Conservation (phyloP, 2,329 filamentous ascomycete genomes). For the Exophiala xenobiotica region DNA sequence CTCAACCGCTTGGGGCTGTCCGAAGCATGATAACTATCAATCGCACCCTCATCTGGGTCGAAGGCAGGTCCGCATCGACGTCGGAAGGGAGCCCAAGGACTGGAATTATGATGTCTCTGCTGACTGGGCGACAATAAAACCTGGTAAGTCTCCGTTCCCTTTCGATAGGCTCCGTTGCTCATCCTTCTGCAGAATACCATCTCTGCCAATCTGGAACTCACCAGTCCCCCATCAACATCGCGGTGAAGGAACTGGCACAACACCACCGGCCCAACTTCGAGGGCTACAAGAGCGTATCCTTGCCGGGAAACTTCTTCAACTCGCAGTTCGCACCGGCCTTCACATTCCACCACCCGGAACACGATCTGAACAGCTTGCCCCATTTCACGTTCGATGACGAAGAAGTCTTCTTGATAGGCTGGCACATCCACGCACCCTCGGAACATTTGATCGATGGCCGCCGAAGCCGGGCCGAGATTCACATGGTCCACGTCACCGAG, state of each 20-base stretch:
- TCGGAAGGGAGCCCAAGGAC: constrained; percentile 21
- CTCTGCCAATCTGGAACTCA: constrained; percentile 53
- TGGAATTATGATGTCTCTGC: constrained; percentile 22
- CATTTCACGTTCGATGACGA: constrained; percentile 48
- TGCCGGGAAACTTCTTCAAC: constrained; percentile 46
- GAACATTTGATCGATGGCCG: constrained; percentile 49
- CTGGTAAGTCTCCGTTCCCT: constrained; percentile 13
- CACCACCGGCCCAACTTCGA: constrained; percentile 44
- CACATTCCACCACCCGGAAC: constrained; percentile 39
- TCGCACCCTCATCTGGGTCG: constrained; percentile 25
- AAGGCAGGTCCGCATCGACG: constrained; percentile 21
- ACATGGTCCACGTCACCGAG: constrained; percentile 49
- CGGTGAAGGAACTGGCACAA: constrained; percentile 42
- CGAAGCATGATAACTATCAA: constrained; percentile 23
- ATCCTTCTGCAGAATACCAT: constrained; percentile 35
- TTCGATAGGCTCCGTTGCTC: not conserved
- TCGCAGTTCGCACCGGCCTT: constrained; percentile 53
- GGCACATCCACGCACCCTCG: constrained; percentile 54
- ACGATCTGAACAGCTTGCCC: constrained; percentile 41
- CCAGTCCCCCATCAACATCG: constrained; percentile 51
- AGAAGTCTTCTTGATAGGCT: constrained; percentile 50
- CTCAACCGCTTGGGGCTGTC: constrained; percentile 24
- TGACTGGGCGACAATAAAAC: constrained; percentile 24
- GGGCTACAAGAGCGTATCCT: constrained; percentile 38
- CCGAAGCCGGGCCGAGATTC: constrained; percentile 46